Conservation (phyloP, 768 basidiomycete species). For the Exsudoporus frostii region DNA sequence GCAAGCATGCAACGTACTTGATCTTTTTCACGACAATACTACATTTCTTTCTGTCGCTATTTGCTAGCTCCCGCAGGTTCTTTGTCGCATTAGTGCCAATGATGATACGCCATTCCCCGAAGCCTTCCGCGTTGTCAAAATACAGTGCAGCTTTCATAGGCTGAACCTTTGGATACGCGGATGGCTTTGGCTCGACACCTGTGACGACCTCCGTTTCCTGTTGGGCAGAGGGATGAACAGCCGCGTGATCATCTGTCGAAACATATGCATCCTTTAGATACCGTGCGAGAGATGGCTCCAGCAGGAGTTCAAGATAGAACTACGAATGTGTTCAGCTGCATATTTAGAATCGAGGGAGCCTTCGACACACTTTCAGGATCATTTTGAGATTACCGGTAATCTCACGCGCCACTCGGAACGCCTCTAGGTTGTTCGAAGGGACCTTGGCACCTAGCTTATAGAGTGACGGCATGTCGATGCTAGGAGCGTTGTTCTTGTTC, state of each 20-base stretch:
- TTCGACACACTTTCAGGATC: slow-evolving; percentile 28
- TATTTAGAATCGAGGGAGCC: too few relatives aligned
- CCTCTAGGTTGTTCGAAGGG: slow-evolving; percentile 27
- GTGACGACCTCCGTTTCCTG: background rate
- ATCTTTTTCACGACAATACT: slow-evolving; percentile 65
- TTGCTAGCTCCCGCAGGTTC: slow-evolving; percentile 46
- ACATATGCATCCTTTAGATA: slow-evolving; percentile 11
- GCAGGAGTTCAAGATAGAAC: slow-evolving; percentile 27
- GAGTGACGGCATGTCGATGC: slow-evolving; percentile 31
- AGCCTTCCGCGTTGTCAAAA: slow-evolving; percentile 55
- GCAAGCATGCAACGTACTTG: slow-evolving; percentile 38
- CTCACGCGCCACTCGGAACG: slow-evolving; percentile 1
- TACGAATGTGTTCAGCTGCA: slow-evolving; percentile 7
- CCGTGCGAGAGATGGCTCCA: slow-evolving; percentile 10
- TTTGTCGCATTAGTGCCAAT: slow-evolving; percentile 49
- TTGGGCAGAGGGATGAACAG: background rate
- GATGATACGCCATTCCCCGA: slow-evolving; percentile 63
- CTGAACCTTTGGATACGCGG: slow-evolving; percentile 46
- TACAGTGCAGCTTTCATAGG: slow-evolving; percentile 60
- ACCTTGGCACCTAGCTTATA: slow-evolving; percentile 24
- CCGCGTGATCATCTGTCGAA: background rate
- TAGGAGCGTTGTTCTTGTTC: slow-evolving; percentile 4
- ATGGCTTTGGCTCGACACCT: slow-evolving; percentile 12
- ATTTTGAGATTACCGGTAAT: slow-evolving; percentile 26
- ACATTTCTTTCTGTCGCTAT: slow-evolving; percentile 46